These are phyloP conservation scores for Petunia hybrid DNA, from an alignment of 305 asterid genomes.

Conservation along the genomic window DNA sequence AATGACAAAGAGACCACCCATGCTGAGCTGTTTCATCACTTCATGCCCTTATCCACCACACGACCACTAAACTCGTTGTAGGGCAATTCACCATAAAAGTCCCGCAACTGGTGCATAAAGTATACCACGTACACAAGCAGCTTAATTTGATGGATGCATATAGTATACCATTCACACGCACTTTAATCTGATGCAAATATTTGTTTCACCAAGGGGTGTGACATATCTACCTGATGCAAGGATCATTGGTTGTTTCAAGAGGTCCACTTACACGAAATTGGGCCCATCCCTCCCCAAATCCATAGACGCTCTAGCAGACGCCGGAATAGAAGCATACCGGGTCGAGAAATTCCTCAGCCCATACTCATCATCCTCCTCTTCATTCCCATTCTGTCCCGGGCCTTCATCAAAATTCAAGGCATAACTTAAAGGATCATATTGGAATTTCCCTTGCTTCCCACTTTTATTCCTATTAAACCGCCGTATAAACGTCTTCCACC, in stretches of 20 bases:
- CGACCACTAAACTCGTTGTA: not conserved
- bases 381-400: conserved; percentile 56
- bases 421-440: conserved; percentile 74
- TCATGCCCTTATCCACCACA: not conserved
- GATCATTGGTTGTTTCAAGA: not conserved
- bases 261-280: conserved; percentile 41
- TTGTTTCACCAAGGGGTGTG: too few relatives aligned
- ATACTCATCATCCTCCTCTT: conserved; percentile 53
- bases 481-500: conserved; percentile 82
- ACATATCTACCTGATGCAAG: too few relatives aligned
- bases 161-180: too few relatives aligned
- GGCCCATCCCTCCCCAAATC: conserved; percentile 67
- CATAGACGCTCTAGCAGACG: conserved; percentile 56
- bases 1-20: not conserved
- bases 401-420: conserved; percentile 87
- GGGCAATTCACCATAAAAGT: too few relatives aligned
- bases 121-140: too few relatives aligned
- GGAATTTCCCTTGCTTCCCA: conserved; percentile 49
- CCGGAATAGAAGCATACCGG: conserved; percentile 63
- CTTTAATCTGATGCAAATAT: too few relatives aligned
- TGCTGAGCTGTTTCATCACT: not conserved
- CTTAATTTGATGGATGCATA: too few relatives aligned
- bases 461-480: conserved; percentile 57
- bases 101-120: too few relatives aligned
- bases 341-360: conserved; percentile 69